Percentiles rank a stretch among this genome's conserved stretches.
Evolutionary conservation across 192 early-diverging fungal species (phyloP).

Genomic region (Coemansia sp.): DNA sequence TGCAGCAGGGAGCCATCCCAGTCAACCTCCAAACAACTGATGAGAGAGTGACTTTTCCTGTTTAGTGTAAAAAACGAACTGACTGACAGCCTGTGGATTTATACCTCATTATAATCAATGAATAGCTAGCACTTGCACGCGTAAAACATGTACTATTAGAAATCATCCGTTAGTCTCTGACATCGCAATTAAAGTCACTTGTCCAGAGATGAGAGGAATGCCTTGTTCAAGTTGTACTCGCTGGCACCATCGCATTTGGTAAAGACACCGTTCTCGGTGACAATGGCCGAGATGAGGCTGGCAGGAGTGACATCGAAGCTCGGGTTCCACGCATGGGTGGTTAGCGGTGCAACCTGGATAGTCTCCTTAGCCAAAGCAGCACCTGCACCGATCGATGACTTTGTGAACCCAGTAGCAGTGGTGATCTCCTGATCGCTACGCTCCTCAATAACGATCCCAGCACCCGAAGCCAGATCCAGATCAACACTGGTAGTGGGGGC

Average conservation of each 20-base stretch:
- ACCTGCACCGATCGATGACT: conserved; percentile 5
- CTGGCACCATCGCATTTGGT: conserved; percentile 53
- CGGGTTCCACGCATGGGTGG: conserved; percentile 94
- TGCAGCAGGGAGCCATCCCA: no score
- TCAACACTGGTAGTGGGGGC: conserved; percentile 93
- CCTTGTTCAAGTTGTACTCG: conserved; percentile 57
- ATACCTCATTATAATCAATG: no score
- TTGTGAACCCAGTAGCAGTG: conserved; percentile 43
- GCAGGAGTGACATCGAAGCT: conserved; percentile 95
- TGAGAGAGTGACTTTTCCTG: no score
- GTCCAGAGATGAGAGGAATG: neutral
- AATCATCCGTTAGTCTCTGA: no score
- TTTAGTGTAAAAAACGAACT: no score
- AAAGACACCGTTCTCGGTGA: conserved; percentile 87
- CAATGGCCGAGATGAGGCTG: conserved; percentile 81
- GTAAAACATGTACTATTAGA: no score
- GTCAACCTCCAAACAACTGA: no score
- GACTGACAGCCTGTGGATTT: no score
- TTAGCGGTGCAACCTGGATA: conserved; percentile 78
- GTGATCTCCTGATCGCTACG: conserved; percentile 74
- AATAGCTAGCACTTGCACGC: no score
- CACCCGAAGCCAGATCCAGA: conserved; percentile 65
- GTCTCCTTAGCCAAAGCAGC: conserved; percentile 57
- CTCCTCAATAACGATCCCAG: conserved; percentile 86
- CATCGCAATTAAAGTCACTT: no score